phyloP scores from a whole-genome alignment of 768 basidiomycete genomes.

The Udeniomyces megalosporus region DNA sequence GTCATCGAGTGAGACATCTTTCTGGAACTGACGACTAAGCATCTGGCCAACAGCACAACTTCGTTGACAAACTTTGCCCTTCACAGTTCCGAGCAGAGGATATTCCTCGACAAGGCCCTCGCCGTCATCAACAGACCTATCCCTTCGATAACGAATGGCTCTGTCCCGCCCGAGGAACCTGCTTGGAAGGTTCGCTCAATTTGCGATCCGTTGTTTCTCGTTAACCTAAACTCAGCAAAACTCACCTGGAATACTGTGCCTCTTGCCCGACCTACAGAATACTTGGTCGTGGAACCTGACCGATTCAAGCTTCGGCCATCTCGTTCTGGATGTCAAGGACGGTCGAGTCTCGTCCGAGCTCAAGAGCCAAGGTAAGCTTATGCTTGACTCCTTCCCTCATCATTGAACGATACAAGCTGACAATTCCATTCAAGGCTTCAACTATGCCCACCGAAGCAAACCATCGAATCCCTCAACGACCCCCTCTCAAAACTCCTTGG shows the following conservation, averaged over 20 bases:
- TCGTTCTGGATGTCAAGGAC: constrained; percentile 78
- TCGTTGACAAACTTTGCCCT: no score
- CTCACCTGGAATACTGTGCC: no score
- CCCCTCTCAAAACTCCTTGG: constrained; percentile 29
- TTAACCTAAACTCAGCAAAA: neutral
- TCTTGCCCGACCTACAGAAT: no score
- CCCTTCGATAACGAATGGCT: constrained; percentile 35
- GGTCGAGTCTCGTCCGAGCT: constrained; percentile 82
- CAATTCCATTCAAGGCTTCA: constrained; percentile 51
- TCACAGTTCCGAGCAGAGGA: constrained; percentile 63
- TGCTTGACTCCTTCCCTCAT: neutral
- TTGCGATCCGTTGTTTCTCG: neutral
- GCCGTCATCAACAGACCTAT: constrained; percentile 51
- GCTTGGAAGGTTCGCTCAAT: constrained; percentile 73
- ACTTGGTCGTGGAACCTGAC: constrained; percentile 26
- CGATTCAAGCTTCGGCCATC: constrained; percentile 80
- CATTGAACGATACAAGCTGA: neutral
- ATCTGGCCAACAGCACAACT: no score
- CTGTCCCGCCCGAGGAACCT: constrained; percentile 58
- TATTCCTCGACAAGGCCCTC: constrained; percentile 75
- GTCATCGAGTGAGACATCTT: constrained; percentile 49
- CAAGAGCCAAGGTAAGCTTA: constrained; percentile 60
- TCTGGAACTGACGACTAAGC: no score
- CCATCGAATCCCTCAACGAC: no score
- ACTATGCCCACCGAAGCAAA: constrained; percentile 64